Percentiles rank a stretch among this genome's conserved stretches.
Conservation (phyloP, 805 yeast genomes). For the Metschnikowia cerradonensis region DNA sequence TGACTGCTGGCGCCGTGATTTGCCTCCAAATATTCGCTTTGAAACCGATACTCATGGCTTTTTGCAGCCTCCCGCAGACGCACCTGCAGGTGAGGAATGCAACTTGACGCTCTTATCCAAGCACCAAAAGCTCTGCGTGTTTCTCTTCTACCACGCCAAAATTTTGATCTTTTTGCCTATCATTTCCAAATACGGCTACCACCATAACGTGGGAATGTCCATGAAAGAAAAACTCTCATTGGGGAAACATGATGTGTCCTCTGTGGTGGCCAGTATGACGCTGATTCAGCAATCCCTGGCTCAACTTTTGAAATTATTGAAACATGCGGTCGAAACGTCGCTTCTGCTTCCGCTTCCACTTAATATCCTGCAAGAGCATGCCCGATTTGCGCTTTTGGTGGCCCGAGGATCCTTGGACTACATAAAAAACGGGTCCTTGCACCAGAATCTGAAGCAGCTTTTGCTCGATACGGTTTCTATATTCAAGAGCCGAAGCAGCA, state of each 20-base stretch:
- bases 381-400: conserved; percentile 59
- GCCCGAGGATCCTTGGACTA: conserved; percentile 79
- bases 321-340: conserved; percentile 36
- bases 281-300: conserved; percentile 65
- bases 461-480: conserved; percentile 48
- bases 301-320: conserved; percentile 53
- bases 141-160: conserved; percentile 41
- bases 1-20: conserved; percentile 73
- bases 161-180: conserved; percentile 40
- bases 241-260: conserved; percentile 31
- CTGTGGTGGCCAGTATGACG: conserved; percentile 51
- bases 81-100: conserved; percentile 13
- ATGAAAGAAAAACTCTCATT: conserved; percentile 31
- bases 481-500: conserved; percentile 47
- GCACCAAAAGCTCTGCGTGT: conserved; percentile 51
- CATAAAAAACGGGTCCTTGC: conserved; percentile 76
- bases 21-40: conserved; percentile 59
- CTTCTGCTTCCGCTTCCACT: conserved; percentile 59
- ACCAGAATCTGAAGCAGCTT: conserved; percentile 61
- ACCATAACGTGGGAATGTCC: conserved; percentile 40
- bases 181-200: conserved; percentile 38
- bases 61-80: conserved; percentile 27
- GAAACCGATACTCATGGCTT: conserved; percentile 60
- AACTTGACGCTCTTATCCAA: conserved; percentile 32
- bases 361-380: conserved; percentile 57